phyloP scores from a whole-genome alignment of 192 early-diverging fungal species.

The Podila clonocystis region DNA sequence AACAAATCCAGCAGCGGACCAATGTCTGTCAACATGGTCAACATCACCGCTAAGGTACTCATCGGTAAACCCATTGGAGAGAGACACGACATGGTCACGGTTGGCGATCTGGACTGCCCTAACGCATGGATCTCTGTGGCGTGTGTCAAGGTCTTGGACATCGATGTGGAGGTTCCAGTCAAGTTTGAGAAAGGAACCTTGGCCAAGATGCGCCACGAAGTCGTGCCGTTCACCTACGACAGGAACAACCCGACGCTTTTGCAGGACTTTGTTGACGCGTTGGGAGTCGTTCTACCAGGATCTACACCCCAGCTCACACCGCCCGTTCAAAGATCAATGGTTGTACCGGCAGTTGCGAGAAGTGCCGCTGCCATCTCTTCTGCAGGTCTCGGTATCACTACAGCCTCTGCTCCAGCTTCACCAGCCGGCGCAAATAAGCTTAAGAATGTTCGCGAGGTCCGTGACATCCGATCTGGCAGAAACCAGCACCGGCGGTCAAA shows the following conservation, averaged over 20 bases:
- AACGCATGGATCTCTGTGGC: slow-evolving; percentile 52
- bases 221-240: slow-evolving; percentile 25
- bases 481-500: slow-evolving; percentile 3
- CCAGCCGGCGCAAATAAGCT: background rate
- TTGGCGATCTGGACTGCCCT: slow-evolving; percentile 50
- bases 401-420: slow-evolving; percentile 4
- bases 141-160: slow-evolving; percentile 20
- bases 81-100: slow-evolving; percentile 46
- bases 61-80: slow-evolving; percentile 56
- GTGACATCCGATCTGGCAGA: background rate
- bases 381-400: slow-evolving; percentile 15
- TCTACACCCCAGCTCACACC: background rate
- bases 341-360: background rate
- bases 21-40: slow-evolving; percentile 21
- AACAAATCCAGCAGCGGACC: background rate
- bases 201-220: slow-evolving; percentile 39
- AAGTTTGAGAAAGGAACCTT: slow-evolving; percentile 51
- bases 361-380: background rate
- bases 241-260: slow-evolving; percentile 25
- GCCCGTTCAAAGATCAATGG: no score
- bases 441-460: background rate
- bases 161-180: slow-evolving; percentile 33
- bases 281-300: slow-evolving; percentile 19
- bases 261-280: slow-evolving; percentile 20
- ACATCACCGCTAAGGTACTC: slow-evolving; percentile 29